Percentiles rank a stretch among this genome's conserved stretches.
Conservation (phyloP, 1,139 yeast species). For the Pneumocystis wakefieldiae region DNA sequence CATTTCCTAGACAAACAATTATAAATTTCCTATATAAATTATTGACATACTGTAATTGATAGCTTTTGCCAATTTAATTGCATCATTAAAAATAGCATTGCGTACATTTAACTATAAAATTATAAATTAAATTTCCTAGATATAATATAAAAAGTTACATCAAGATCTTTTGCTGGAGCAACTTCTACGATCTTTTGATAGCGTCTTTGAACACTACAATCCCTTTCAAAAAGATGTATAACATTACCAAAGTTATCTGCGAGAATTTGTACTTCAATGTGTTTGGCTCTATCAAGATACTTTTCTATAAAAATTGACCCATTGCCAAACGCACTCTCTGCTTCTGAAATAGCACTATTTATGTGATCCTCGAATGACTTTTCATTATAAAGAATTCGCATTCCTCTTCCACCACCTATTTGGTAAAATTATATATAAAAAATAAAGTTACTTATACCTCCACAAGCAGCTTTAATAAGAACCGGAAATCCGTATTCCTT, state of each 20-base stretch:
- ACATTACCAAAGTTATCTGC: constrained; percentile 94
- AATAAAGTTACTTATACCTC: constrained; percentile 30
- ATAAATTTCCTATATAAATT: neutral
- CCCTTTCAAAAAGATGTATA: constrained; percentile 91
- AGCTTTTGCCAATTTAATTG: constrained; percentile 74
- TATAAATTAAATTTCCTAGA: no score
- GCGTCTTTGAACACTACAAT: constrained; percentile 97
- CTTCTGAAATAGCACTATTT: constrained; percentile 87
- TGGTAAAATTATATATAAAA: no score
- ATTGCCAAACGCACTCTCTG: constrained; percentile 86
- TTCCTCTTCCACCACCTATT: constrained; percentile 90
- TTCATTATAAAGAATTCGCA: constrained; percentile 97
- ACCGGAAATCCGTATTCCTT: constrained; percentile 83
- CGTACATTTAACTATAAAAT: constrained; percentile 38
- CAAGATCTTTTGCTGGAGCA: constrained; percentile 94
- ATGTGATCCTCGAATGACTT: constrained; percentile 88
- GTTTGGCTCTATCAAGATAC: constrained; percentile 89
- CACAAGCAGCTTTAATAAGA: constrained; percentile 95
- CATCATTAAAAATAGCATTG: constrained; percentile 84
- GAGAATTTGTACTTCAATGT: constrained; percentile 89
- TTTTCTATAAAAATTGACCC: constrained; percentile 97
- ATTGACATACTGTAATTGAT: constrained; percentile 51
- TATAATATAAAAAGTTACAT: no score
- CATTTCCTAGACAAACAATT: constrained; percentile 33
- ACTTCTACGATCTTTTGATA: constrained; percentile 98